Evolutionary conservation across 202 grass and related monocot species (phyloP).

Genomic region (Setaria viridis): DNA sequence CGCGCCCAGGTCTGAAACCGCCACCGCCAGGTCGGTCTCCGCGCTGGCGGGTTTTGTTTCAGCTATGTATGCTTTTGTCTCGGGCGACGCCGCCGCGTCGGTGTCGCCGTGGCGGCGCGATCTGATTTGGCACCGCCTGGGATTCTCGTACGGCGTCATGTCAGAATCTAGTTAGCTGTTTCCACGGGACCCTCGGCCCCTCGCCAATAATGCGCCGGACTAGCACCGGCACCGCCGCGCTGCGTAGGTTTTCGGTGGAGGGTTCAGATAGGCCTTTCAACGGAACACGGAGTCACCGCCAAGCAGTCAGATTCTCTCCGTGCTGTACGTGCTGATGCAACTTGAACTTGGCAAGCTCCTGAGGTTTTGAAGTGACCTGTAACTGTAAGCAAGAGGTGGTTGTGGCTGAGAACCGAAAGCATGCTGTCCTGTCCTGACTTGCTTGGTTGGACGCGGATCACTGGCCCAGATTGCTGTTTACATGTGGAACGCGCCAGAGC

Average conservation of each 20-base stretch:
- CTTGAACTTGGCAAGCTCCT: not conserved
- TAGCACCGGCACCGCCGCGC: not conserved
- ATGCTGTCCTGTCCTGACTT: no score
- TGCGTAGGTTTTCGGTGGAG: not conserved
- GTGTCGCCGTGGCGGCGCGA: conserved; percentile 37
- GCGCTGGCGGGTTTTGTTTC: not conserved
- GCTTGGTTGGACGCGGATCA: no score
- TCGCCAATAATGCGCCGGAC: not conserved
- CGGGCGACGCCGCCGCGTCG: not conserved
- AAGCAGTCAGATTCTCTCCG: not conserved
- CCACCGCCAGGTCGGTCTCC: not conserved
- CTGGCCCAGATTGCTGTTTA: no score
- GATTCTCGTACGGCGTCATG: conserved; percentile 25
- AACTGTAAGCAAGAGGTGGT: no score
- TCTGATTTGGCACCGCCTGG: conserved; percentile 23
- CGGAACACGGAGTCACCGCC: conserved; percentile 23
- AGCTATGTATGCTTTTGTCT: not conserved
- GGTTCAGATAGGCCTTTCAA: not conserved
- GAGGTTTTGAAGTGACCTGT: no score
- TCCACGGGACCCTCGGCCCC: not conserved
- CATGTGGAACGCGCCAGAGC: no score
- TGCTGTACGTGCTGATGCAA: not conserved
- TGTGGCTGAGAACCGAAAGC: no score
- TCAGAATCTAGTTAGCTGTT: not conserved
- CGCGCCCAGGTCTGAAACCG: not conserved